These are phyloP conservation scores for Teunomyces lycoperdinae DNA, from an alignment of 805 yeast species.

Conservation along the genomic window DNA sequence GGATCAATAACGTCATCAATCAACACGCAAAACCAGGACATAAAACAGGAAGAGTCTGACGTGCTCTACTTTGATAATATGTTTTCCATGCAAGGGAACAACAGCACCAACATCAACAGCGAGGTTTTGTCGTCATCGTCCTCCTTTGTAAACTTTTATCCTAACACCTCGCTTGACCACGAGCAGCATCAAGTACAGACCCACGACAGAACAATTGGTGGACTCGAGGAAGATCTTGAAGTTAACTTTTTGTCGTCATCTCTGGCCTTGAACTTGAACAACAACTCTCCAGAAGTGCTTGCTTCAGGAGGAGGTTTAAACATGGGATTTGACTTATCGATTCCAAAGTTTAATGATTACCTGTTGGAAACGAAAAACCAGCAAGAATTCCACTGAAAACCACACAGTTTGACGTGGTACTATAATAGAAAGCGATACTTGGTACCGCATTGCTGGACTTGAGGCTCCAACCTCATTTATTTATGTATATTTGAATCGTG, in stretches of 20 bases:
- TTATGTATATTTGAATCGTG: slow-evolving; percentile 2
- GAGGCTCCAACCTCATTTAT: neutral
- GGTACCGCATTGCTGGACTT: no score
- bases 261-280: slow-evolving; percentile 4
- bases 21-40: neutral
- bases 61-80: slow-evolving; percentile 6
- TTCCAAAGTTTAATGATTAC: slow-evolving; percentile 8
- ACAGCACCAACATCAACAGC: slow-evolving; percentile 1
- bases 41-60: slow-evolving; percentile 4
- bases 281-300: slow-evolving; percentile 4
- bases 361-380: neutral
- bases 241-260: slow-evolving; percentile 1
- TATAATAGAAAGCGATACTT: neutral
- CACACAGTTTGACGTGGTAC: neutral
- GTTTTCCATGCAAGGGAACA: slow-evolving; percentile 1
- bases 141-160: slow-evolving; percentile 7
- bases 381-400: neutral
- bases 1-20: slow-evolving; percentile 7
- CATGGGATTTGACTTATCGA: slow-evolving; percentile 10
- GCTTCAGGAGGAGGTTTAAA: slow-evolving; percentile 9
- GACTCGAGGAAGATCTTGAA: neutral
- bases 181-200: neutral
- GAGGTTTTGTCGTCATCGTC: slow-evolving; percentile 7
- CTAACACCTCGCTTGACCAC: neutral
- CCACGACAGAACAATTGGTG: neutral